A percentile compares a stretch with the other conserved stretches of the same genome.
These are phyloP conservation scores for Neolentinus lepideus DNA, from an alignment of 1,284 basidiomycete species.

Conservation along the genomic window DNA sequence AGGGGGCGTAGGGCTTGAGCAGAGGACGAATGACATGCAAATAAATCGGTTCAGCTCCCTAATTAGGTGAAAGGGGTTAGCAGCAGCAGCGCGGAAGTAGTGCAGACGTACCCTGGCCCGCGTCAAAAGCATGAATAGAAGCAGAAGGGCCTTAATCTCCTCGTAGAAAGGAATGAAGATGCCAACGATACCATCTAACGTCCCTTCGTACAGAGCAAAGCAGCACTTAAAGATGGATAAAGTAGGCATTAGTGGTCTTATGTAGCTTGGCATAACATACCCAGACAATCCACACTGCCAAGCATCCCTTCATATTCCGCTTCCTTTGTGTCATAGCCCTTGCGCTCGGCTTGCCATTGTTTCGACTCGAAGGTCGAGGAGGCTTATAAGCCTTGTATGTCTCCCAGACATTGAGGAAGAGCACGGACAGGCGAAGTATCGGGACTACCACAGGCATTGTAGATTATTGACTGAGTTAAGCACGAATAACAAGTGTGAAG, in stretches of 20 bases:
- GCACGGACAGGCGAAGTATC: conserved; percentile 54
- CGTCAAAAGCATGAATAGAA: conserved; percentile 67
- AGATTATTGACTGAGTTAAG: neutral
- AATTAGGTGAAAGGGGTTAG: conserved; percentile 7
- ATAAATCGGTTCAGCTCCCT: conserved; percentile 78
- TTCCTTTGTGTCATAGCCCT: conserved; percentile 68
- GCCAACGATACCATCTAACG: conserved; percentile 52
- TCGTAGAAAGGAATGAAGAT: conserved; percentile 74
- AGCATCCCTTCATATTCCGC: conserved; percentile 74
- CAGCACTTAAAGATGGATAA: conserved; percentile 42
- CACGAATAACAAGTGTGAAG: neutral
- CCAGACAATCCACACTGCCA: conserved; percentile 80
- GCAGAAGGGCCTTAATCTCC: conserved; percentile 63
- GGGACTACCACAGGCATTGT: conserved; percentile 66
- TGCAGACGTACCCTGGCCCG: conserved; percentile 48
- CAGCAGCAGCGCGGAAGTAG: conserved; percentile 3
- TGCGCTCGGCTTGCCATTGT: conserved; percentile 52
- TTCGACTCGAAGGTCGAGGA: conserved; percentile 53
- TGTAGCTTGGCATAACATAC: conserved; percentile 31
- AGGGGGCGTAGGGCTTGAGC: conserved; percentile 57
- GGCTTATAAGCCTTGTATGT: conserved; percentile 74
- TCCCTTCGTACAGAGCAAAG: conserved; percentile 55
- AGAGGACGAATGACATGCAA: conserved; percentile 66
- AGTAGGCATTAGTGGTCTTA: conserved; percentile 10
- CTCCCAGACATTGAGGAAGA: conserved; percentile 74